A percentile compares a stretch with the other conserved stretches of the same genome.
phyloP scores from a whole-genome alignment of 345 rosid genomes.

The Combretum micranthum region DNA sequence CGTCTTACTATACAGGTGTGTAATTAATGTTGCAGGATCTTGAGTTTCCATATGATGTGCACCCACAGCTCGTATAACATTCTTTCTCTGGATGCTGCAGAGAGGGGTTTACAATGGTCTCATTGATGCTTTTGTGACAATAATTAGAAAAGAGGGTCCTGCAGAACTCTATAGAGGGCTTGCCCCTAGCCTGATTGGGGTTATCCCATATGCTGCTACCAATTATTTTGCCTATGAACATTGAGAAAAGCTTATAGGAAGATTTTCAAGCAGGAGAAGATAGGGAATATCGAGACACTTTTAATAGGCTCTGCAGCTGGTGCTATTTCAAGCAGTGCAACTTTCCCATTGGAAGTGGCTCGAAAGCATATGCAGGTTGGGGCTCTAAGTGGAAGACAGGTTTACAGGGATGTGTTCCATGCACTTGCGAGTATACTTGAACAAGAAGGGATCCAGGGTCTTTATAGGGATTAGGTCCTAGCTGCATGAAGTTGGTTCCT shows the following conservation, averaged over 20 bases:
- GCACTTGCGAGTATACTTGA: conserved; percentile 79
- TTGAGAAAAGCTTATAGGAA: conserved; percentile 60
- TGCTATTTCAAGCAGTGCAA: conserved; percentile 83
- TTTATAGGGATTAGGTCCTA: conserved; percentile 86
- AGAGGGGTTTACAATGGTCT: conserved; percentile 74
- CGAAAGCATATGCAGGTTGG: conserved; percentile 98
- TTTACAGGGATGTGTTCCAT: conserved; percentile 76
- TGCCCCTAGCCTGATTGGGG: conserved; percentile 86
- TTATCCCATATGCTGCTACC: conserved; percentile 90
- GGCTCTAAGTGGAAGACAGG: conserved; percentile 78
- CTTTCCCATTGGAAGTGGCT: conserved; percentile 94
- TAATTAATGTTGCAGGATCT: not conserved
- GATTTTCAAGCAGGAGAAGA: conserved; percentile 66
- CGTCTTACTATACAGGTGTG: conserved; percentile 84
- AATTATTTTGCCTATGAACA: conserved; percentile 90
- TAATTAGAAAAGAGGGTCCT: conserved; percentile 69
- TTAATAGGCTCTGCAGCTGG: conserved; percentile 83
- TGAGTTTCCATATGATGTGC: not conserved
- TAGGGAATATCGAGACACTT: conserved; percentile 78
- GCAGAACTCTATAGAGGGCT: conserved; percentile 89
- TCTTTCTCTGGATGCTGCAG: conserved; percentile 30
- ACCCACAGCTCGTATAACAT: not conserved
- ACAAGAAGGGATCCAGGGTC: conserved; percentile 70
- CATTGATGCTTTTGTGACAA: conserved; percentile 67
- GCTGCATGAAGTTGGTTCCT: conserved; percentile 93